These are phyloP conservation scores for Alternaria novae-zelandiae DNA, from an alignment of 2,329 filamentous ascomycete genomes.

Conservation along the genomic window DNA sequence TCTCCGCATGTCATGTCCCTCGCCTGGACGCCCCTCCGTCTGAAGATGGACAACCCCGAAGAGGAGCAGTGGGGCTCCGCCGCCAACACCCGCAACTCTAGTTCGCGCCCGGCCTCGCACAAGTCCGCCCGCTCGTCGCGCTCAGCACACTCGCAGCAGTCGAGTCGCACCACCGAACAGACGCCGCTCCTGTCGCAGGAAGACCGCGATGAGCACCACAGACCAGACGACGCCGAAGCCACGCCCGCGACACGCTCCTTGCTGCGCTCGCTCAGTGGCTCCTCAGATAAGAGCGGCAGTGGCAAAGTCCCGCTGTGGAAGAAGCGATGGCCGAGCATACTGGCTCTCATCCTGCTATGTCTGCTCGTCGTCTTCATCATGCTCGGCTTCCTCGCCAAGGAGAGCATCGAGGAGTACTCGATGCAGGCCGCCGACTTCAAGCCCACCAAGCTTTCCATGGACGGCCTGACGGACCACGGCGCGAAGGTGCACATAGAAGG, in stretches of 20 bases:
- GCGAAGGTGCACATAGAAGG: conserved; percentile 81
- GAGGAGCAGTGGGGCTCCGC: conserved; percentile 45
- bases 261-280: conserved; percentile 42
- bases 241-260: conserved; percentile 47
- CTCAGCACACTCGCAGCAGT: conserved; percentile 40
- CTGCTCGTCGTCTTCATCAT: conserved; percentile 71
- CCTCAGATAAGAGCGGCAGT: conserved; percentile 20
- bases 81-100: conserved; percentile 38
- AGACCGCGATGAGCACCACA: conserved; percentile 30
- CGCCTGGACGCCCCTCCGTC: conserved; percentile 13
- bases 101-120: conserved; percentile 47
- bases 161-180: conserved; percentile 45
- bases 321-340: conserved; percentile 76
- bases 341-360: conserved; percentile 73
- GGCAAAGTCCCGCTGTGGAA: conserved; percentile 42
- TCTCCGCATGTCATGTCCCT: conserved; percentile 7
- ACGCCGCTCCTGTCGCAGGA: conserved; percentile 49
- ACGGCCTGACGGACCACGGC: conserved; percentile 80
- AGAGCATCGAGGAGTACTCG: conserved; percentile 82
- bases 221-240: conserved; percentile 23
- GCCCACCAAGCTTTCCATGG: conserved; percentile 82
- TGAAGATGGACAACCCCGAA: conserved; percentile 25
- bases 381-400: conserved; percentile 83
- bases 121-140: conserved; percentile 44
- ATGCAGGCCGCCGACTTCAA: conserved; percentile 82